Base-by-base conservation (phyloP, 169 alveolate genomes). In the Eimeria maxima region DNA sequence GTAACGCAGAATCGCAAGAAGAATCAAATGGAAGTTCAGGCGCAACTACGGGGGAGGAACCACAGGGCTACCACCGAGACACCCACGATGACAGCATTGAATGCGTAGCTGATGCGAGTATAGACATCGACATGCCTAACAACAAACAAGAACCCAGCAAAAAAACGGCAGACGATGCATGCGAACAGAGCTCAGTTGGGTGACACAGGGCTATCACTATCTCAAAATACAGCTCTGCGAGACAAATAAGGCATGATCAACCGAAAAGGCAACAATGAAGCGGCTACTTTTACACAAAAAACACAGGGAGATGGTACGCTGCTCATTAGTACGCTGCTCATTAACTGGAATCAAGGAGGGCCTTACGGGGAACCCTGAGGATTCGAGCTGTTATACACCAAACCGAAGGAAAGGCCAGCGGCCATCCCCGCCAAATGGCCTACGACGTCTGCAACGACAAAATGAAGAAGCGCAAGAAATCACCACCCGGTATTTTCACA, bases 341-440 rank as follows among this genome's bases (percentile, higher is more conserved):
- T 6, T 10, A 65, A 0, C 2, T 20, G 69, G n/a, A 65, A 13
- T 16, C 74, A 50, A 27, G 22, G 57, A 14, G 16, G 3, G 45
- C 50, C 91, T 83, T 33, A 83, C 91, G 4, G 53, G 29, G 91
- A 50, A 11, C 73, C 91, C 33, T 47, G 67, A 18, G 73, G 91
- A n/a, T 53, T 83, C 11, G 74, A 0, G 65, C 74, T 27, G 27
- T 83, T 83, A 55, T n/a, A 83, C n/a, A 55, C 91, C 91, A 53
- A 42, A 13, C 91, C 91, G 50, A 83, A 83, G 55, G 91, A 83
- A 53, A 83, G 10, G 44, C 91, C 91, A 55, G 65, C 74, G 44
- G 91, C n/a, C 91, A 83, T 83, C 27, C 91, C 91, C n/a, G 73
- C 91, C 27, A 83, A 38, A 29, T 83, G 91, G 73, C 91, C 91